Evolutionary conservation across 2,329 filamentous ascomycete species (phyloP).

Genomic region (Rhynchosporium graminicola): DNA sequence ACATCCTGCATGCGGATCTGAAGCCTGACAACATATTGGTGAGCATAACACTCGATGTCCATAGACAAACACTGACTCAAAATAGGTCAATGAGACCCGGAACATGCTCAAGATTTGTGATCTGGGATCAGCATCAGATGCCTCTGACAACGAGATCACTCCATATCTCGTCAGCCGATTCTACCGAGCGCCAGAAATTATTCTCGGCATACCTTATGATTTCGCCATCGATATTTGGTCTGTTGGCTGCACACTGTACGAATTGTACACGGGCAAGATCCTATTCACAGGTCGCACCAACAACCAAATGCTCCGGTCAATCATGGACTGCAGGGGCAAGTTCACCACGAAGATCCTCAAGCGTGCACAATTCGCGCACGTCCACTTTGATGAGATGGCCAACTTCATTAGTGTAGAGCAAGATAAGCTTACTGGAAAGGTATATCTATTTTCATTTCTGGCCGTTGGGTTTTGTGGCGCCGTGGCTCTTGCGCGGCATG

Average conservation of each 20-base stretch:
- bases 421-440: conserved; percentile 85
- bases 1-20: conserved; percentile 91
- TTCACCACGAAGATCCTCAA: conserved; percentile 87
- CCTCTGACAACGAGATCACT: conserved; percentile 87
- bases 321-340: conserved; percentile 95
- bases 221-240: conserved; percentile 97
- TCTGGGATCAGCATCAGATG: conserved; percentile 91
- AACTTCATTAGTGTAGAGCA: conserved; percentile 84
- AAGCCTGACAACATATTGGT: conserved; percentile 94
- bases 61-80: conserved; percentile 24
- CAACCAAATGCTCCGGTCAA: conserved; percentile 95
- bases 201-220: conserved; percentile 93
- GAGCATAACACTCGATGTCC: conserved; percentile 17
- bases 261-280: conserved; percentile 96
- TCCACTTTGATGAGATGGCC: conserved; percentile 82
- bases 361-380: conserved; percentile 71
- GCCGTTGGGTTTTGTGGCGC: conserved; percentile 29
- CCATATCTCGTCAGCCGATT: conserved; percentile 96
- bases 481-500: conserved; percentile 45
- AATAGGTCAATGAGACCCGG: conserved; percentile 72
- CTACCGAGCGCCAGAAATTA: conserved; percentile 95
- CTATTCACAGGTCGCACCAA: conserved; percentile 94
- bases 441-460: conserved; percentile 42
- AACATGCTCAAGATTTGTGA: conserved; percentile 93
- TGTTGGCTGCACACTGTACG: conserved; percentile 94